phyloP scores from a whole-genome alignment of 331 rosid species.

The Cucumis variabilis region DNA sequence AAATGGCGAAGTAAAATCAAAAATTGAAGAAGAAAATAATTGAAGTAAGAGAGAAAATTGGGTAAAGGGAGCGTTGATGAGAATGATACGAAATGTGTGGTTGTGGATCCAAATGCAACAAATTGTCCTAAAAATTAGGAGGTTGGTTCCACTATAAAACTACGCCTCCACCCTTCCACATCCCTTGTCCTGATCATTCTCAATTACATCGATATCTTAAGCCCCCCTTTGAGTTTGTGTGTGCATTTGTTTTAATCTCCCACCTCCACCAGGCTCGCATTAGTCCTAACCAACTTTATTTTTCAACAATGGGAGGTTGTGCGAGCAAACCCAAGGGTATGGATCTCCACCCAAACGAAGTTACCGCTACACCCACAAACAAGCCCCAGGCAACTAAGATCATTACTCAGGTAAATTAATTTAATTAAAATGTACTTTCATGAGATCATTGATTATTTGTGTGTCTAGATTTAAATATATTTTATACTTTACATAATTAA shows the following conservation, averaged over 20 bases:
- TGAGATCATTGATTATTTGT: too few species aligned
- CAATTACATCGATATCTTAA: not conserved
- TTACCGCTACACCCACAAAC: not conserved
- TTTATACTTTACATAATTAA: too few species aligned
- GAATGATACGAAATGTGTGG: not conserved
- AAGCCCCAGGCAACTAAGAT: conserved; percentile 21
- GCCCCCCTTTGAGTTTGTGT: not conserved
- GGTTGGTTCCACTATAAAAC: conserved; percentile 32
- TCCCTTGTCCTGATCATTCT: not conserved
- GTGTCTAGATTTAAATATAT: too few species aligned
- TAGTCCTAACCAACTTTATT: not conserved
- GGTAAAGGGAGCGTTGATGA: too few species aligned
- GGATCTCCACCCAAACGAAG: conserved; percentile 22
- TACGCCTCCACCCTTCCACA: not conserved
- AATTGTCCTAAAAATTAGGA: conserved; percentile 41
- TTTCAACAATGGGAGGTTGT: conserved; percentile 81
- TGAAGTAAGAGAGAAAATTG: too few species aligned
- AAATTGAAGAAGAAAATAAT: too few species aligned
- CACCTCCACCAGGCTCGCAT: conserved; percentile 27
- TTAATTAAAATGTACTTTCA: too few species aligned
- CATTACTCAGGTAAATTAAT: not conserved
- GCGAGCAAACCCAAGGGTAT: conserved; percentile 71
- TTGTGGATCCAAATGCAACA: not conserved
- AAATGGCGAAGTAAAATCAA: too few species aligned
- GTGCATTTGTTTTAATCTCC: not conserved